These are phyloP conservation scores for Cytospora mali DNA, from an alignment of 2,329 filamentous ascomycete genomes.

Conservation along the genomic window DNA sequence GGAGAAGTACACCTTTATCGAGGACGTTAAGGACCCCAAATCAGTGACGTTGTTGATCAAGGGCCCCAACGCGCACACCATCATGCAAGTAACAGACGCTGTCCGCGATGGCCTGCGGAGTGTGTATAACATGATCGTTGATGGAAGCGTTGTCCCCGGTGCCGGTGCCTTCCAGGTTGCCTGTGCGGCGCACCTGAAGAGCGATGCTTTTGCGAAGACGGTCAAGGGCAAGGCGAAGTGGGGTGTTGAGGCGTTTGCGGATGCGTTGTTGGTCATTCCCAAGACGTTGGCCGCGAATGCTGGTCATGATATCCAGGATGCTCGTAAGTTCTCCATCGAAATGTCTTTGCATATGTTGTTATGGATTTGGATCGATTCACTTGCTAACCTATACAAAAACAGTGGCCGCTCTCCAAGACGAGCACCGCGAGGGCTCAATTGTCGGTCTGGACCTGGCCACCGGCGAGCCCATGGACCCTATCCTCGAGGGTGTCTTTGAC, in stretches of 20 bases:
- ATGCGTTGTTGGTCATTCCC: conserved; percentile 91
- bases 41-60: conserved; percentile 98
- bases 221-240: conserved; percentile 98
- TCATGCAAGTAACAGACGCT: conserved; percentile 93
- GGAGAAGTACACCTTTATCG: conserved; percentile 98
- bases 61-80: conserved; percentile 95
- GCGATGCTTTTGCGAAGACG: conserved; percentile 82
- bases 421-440: conserved; percentile 78
- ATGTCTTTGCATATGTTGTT: not conserved
- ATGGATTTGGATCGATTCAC: not conserved
- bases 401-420: conserved; percentile 88
- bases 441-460: conserved; percentile 86
- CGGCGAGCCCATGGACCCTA: conserved; percentile 93
- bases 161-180: conserved; percentile 96
- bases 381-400: conserved; percentile 24
- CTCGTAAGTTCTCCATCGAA: conserved; percentile 61
- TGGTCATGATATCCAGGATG: conserved; percentile 95
- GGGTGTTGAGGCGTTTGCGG: conserved; percentile 92
- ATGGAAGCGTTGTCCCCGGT: conserved; percentile 91
- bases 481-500: conserved; percentile 90
- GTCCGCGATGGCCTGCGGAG: conserved; percentile 92
- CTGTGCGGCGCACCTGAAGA: conserved; percentile 82
- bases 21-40: conserved; percentile 98
- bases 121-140: conserved; percentile 99
- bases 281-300: conserved; percentile 97